Percentiles rank a stretch among this genome's conserved stretches.
phyloP scores from a whole-genome alignment of 768 basidiomycete genomes.

The Rhodotorula sphaerocarpa region DNA sequence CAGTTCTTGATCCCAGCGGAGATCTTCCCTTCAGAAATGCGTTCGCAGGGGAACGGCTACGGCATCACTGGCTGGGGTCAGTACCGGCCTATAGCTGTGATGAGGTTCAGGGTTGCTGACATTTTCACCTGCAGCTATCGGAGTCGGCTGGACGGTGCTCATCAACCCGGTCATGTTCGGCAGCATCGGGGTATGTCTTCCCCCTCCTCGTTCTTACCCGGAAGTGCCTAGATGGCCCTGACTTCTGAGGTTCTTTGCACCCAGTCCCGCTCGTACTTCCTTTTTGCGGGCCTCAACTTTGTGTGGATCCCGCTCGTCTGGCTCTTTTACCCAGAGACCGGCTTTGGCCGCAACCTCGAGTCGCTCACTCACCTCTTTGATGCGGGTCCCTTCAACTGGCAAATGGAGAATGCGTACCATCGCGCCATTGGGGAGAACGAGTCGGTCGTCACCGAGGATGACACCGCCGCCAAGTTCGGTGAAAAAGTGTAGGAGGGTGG shows the following conservation, averaged over 20 bases:
- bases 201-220: not conserved
- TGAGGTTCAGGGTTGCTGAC: no score
- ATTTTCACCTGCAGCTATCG: not conserved
- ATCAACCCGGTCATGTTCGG: conserved; percentile 35
- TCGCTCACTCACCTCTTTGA: conserved; percentile 14
- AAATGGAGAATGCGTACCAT: conserved; percentile 6
- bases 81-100: no score
- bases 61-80: conserved; percentile 35
- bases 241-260: not conserved
- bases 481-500: no score
- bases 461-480: no score
- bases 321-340: conserved; percentile 17
- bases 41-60: conserved; percentile 36
- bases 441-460: no score
- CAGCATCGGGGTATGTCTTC: conserved; percentile 5
- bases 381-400: conserved; percentile 5
- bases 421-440: not conserved
- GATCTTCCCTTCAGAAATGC: conserved; percentile 35
- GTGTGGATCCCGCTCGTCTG: conserved; percentile 26
- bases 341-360: conserved; percentile 20
- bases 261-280: conserved; percentile 31
- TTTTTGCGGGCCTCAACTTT: conserved; percentile 28
- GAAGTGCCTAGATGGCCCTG: no score
- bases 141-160: conserved; percentile 27
- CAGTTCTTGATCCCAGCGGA: conserved; percentile 22